phyloP scores from a whole-genome alignment of 306 rosid genomes.

The Quercus ilex region DNA sequence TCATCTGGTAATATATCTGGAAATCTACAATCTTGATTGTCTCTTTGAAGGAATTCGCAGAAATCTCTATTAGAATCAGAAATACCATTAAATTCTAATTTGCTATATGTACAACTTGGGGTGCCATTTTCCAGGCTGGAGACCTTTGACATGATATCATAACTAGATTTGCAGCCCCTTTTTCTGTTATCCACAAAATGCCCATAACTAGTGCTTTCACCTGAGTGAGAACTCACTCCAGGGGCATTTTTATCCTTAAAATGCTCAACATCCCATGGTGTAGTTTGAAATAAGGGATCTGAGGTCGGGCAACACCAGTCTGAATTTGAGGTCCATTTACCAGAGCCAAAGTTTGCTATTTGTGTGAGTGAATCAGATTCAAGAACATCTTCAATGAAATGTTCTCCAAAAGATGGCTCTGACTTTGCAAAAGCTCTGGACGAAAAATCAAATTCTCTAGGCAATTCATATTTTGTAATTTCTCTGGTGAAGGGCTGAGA shows the following conservation, averaged over 20 bases:
- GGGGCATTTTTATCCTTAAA: conserved; percentile 31
- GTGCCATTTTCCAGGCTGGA: conserved; percentile 28
- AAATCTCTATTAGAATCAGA: conserved; percentile 23
- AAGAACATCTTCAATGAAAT: conserved; percentile 24
- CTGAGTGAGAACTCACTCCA: conserved; percentile 31
- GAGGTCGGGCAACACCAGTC: conserved; percentile 31
- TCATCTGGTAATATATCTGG: conserved; percentile 31
- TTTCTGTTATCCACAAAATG: conserved; percentile 30
- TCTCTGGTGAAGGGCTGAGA: conserved; percentile 29
- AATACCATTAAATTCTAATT: conserved; percentile 31
- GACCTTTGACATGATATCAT: conserved; percentile 27
- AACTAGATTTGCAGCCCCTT: conserved; percentile 28
- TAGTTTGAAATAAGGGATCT: conserved; percentile 26
- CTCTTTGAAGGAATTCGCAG: conserved; percentile 26
- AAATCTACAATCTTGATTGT: conserved; percentile 17
- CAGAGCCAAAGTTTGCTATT: conserved; percentile 26
- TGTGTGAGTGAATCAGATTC: conserved; percentile 29
- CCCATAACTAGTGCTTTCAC: conserved; percentile 19
- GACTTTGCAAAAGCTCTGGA: conserved; percentile 22
- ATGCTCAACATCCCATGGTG: conserved; percentile 37
- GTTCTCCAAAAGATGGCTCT: conserved; percentile 13
- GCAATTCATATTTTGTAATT: conserved; percentile 23
- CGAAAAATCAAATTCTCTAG: conserved; percentile 35
- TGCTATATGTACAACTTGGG: conserved; percentile 34
- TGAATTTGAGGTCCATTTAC: conserved; percentile 29